Percentiles rank a stretch among this genome's conserved stretches.
Evolutionary conservation across 108 stramenopile species (phyloP).

Genomic region (Hondaea fermentalgiana): DNA sequence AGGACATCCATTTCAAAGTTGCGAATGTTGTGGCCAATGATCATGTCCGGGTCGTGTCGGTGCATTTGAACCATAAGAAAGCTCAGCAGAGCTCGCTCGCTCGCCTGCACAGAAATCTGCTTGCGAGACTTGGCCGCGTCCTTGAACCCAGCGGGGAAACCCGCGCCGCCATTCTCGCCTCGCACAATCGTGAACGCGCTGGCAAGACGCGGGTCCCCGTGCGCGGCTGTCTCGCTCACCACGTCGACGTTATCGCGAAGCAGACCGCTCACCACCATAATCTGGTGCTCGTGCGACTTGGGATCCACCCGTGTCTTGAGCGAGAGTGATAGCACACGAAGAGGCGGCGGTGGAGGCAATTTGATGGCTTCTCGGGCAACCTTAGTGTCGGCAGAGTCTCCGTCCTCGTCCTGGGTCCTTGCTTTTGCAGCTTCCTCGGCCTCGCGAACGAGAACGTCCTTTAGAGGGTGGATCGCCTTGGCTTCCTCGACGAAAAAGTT

Average conservation of each 20-base stretch:
- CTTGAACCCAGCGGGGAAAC: constrained; percentile 71
- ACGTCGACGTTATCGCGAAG: constrained; percentile 78
- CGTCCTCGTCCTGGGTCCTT: too few relatives aligned
- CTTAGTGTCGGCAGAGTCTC: too few relatives aligned
- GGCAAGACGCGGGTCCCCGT: constrained; percentile 24
- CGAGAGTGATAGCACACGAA: constrained; percentile 73
- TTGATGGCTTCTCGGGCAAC: background rate
- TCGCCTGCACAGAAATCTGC: constrained; percentile 37
- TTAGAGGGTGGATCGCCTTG: constrained; percentile 52
- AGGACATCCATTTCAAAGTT: constrained; percentile 93
- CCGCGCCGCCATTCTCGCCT: constrained; percentile 30
- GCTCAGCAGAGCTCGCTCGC: constrained; percentile 83
- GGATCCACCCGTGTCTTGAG: constrained; percentile 94
- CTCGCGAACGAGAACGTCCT: constrained; percentile 22
- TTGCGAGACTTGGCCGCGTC: constrained; percentile 33
- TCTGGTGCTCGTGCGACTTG: constrained; percentile 80
- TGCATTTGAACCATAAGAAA: constrained; percentile 67
- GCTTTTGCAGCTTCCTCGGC: background rate
- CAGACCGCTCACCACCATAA: constrained; percentile 80
- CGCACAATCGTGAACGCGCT: constrained; percentile 22
- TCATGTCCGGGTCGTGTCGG: constrained; percentile 87
- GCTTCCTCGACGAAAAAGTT: constrained; percentile 68
- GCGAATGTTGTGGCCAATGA: constrained; percentile 93
- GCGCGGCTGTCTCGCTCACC: constrained; percentile 41
- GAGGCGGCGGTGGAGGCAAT: constrained; percentile 63